Conservation (phyloP, 305 asterid genomes). For the Fraxinus greggii region DNA sequence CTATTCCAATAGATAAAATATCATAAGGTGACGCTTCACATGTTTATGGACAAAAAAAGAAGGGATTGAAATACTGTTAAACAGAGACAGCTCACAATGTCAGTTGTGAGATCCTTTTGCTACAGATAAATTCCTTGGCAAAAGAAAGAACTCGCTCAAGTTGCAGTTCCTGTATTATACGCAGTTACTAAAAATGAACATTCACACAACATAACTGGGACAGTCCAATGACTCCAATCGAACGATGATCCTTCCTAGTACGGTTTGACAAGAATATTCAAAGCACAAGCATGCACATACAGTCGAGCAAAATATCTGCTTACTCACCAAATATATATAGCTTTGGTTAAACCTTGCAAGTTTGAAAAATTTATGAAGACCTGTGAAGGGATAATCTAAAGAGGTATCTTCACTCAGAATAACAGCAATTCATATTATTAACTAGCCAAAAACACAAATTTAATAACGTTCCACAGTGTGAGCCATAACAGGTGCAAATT, state of each 20-base stretch:
- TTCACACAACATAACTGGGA: background rate
- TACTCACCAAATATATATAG: background rate
- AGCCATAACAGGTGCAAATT: background rate
- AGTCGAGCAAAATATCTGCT: background rate
- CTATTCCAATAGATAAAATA: background rate
- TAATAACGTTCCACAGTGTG: background rate
- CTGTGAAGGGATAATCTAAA: background rate
- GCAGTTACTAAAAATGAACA: background rate
- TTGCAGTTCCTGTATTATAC: background rate
- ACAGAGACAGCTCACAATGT: background rate
- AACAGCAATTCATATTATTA: background rate
- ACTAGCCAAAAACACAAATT: background rate
- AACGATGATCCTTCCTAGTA: background rate
- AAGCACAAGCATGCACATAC: background rate
- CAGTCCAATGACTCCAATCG: background rate
- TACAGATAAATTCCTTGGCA: background rate
- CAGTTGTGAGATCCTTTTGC: background rate
- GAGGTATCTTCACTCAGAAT: background rate
- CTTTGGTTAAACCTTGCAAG: background rate
- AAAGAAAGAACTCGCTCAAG: background rate
- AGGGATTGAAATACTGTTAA: background rate
- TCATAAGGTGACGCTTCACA: background rate
- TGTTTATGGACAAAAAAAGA: background rate
- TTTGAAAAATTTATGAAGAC: background rate
- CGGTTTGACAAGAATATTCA: background rate